Conservation (phyloP, 2,329 filamentous ascomycete genomes). For the Claviceps purpurea region DNA sequence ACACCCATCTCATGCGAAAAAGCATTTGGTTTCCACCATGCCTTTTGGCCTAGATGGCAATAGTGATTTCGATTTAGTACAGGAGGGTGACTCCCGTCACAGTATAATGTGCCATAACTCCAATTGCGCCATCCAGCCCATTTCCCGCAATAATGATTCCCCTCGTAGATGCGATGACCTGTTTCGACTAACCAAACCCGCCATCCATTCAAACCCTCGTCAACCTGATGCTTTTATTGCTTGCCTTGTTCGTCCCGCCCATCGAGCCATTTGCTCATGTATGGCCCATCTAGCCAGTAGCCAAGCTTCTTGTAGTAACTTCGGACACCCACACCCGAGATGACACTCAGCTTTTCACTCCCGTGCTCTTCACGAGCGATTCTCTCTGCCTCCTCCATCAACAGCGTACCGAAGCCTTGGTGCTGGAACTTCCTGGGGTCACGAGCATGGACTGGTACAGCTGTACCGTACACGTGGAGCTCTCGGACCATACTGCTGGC, state of each 20-base stretch:
- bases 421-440: constrained; percentile 97
- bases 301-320: constrained; percentile 91
- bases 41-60: no score
- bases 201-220: no score
- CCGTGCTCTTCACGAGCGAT: constrained; percentile 92
- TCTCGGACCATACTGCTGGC: constrained; percentile 87
- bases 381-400: constrained; percentile 96
- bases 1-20: no score
- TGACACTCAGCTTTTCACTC: constrained; percentile 88
- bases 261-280: constrained; percentile 57
- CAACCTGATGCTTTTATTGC: background rate
- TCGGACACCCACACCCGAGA: constrained; percentile 91
- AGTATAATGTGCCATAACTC: no score
- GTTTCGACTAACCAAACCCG: no score
- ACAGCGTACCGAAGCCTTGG: constrained; percentile 84
- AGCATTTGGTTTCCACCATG: no score
- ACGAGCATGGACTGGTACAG: constrained; percentile 90
- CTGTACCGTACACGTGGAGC: constrained; percentile 91
- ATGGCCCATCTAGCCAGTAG: constrained; percentile 86
- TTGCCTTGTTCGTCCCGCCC: constrained; percentile 20
- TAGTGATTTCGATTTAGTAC: no score
- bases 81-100: no score
- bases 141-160: no score
- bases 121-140: no score
- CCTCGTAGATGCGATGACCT: no score